Conservation (phyloP, 2,329 filamentous ascomycete species). For the Didymella keratinophila region DNA sequence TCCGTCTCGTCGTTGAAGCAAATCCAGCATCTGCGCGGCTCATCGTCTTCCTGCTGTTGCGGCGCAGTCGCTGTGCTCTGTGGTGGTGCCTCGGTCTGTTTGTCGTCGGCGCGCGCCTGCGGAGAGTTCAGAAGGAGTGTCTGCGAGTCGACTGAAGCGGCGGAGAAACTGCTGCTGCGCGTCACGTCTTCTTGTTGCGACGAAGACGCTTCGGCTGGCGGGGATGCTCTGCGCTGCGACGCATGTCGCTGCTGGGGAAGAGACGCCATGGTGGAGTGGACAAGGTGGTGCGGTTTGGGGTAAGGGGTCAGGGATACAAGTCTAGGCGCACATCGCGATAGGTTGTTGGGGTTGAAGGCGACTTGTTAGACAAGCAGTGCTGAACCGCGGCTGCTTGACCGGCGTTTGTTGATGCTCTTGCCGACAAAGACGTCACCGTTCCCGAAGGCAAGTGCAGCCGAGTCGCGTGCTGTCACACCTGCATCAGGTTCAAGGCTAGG, state of each 20-base stretch:
- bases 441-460: constrained; percentile 9
- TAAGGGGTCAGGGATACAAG: neutral
- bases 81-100: constrained; percentile 25
- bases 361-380: neutral
- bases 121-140: constrained; percentile 55
- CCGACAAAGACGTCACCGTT: constrained; percentile 17
- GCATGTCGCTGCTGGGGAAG: constrained; percentile 50
- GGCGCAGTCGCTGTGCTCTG: constrained; percentile 25
- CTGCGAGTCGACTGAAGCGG: constrained; percentile 56
- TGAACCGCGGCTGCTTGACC: constrained; percentile 15
- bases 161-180: constrained; percentile 49
- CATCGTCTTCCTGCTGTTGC: constrained; percentile 40
- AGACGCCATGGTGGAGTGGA: constrained; percentile 49
- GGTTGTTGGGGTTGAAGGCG: neutral
- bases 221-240: constrained; percentile 45
- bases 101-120: constrained; percentile 25
- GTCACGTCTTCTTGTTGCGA: constrained; percentile 29
- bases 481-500: too few species aligned
- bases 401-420: constrained; percentile 17
- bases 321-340: constrained; percentile 1
- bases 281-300: neutral
- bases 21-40: constrained; percentile 70
- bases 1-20: constrained; percentile 73
- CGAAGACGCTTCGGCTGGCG: constrained; percentile 28
- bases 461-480: constrained; percentile 3